phyloP scores from a whole-genome alignment of 2,329 filamentous ascomycete species.

The Aureobasidium sp. region DNA sequence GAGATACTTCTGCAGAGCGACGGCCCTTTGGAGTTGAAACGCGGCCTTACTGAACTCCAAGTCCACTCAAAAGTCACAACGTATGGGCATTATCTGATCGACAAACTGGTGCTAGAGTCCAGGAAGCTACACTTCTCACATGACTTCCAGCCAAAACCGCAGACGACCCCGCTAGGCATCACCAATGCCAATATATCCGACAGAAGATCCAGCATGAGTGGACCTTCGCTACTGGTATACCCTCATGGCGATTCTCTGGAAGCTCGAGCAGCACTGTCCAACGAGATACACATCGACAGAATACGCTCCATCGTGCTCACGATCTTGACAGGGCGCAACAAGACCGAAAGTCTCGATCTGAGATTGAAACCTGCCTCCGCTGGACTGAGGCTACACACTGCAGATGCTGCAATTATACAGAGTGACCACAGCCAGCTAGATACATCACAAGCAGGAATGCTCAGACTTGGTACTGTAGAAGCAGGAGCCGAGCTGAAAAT shows the following conservation, averaged over 20 bases:
- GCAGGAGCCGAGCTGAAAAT: conserved; percentile 49
- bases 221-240: conserved; percentile 60
- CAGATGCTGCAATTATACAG: conserved; percentile 39
- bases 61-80: conserved; percentile 53
- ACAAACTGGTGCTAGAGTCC: conserved; percentile 59
- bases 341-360: conserved; percentile 44
- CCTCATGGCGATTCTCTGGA: conserved; percentile 63
- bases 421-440: conserved; percentile 37
- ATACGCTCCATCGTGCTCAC: conserved; percentile 70
- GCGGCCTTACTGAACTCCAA: conserved; percentile 48
- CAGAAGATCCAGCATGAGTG: conserved; percentile 34
- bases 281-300: conserved; percentile 70
- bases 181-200: conserved; percentile 29
- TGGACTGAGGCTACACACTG: conserved; percentile 51
- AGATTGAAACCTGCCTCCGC: conserved; percentile 54
- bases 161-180: conserved; percentile 43
- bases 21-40: conserved; percentile 42
- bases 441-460: conserved; percentile 38
- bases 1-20: conserved; percentile 60
- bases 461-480: conserved; percentile 40
- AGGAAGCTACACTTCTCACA: conserved; percentile 60
- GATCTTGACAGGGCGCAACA: conserved; percentile 68
- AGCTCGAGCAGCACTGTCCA: conserved; percentile 59
- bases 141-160: conserved; percentile 51
- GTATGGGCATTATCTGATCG: conserved; percentile 67